A percentile compares a stretch with the other conserved stretches of the same genome.
These are phyloP conservation scores for Lasiodiplodia sp. DNA, from an alignment of 2,329 filamentous ascomycete genomes.

Conservation along the genomic window DNA sequence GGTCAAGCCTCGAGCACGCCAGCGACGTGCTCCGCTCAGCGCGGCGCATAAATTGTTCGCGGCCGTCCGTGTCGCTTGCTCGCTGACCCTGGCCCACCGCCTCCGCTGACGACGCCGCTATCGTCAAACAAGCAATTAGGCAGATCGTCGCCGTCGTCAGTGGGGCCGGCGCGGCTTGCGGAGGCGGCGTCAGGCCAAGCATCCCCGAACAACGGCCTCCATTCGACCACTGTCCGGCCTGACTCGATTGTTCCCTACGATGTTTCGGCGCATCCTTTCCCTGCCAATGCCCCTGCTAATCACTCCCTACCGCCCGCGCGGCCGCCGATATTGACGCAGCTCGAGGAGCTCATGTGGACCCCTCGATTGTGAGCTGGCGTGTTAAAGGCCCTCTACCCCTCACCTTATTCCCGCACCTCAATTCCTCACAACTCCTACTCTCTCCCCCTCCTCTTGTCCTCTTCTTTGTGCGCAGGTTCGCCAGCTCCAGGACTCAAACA, in stretches of 20 bases:
- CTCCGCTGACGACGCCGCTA: slow-evolving; percentile 22
- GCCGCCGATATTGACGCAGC: slow-evolving; percentile 17
- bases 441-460: slow-evolving; percentile 2
- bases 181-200: slow-evolving; percentile 2
- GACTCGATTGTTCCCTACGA: slow-evolving; percentile 4
- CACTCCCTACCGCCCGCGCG: slow-evolving; percentile 11
- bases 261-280: slow-evolving; percentile 2
- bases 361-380: slow-evolving; percentile 15
- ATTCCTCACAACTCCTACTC: not conserved
- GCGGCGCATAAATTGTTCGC: slow-evolving; percentile 11
- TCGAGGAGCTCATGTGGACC: slow-evolving; percentile 21
- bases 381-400: slow-evolving; percentile 21
- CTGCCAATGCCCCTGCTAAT: not conserved
- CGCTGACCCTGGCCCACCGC: not conserved
- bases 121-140: not conserved
- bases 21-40: not conserved
- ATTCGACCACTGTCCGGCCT: not conserved
- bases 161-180: slow-evolving; percentile 10
- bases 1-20: slow-evolving; percentile 11
- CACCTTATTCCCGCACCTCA: slow-evolving; percentile 5
- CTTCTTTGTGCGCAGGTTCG: not conserved
- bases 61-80: not conserved
- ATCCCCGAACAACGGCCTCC: not conserved
- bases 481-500: not conserved
- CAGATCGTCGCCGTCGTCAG: slow-evolving; percentile 7